Evolutionary conservation across 257 asterid species (phyloP), one percentile per base, ranked within the genome.

Genomic region (Verbena officinalis): DNA sequence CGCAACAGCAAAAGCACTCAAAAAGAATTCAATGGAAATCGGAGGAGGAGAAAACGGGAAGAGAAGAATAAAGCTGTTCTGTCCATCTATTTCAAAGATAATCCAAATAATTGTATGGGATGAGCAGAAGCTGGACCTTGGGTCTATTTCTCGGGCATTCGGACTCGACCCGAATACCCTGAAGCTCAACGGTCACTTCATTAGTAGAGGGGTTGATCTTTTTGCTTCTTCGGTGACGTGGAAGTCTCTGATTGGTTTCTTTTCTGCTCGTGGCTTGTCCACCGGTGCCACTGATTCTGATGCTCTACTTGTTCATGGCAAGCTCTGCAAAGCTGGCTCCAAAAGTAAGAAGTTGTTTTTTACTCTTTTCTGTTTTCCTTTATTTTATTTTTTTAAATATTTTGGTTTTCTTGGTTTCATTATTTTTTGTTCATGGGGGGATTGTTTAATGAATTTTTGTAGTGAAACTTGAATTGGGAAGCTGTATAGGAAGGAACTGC

Each of bases 161-260:
- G 93, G 96, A 22, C 80, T 92, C 43, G 83, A 92, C 71, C 93
- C 98, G 59, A 62, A 68, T 11, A 68, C 89, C 0, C 9, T 89
- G 22, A 92, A 83, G 89, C 87, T 92, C 72, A 92, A 92, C 55
- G 93, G 93, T 36, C 91, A 92, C 93, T 92, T 82, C 49, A 78
- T 92, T 20, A 83, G 89, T 56, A 82, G 97, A 85, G 97, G 97
- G 5, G 69, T 68, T 17, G 95, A 86, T 73, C 71, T 85, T 43
- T 21, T 89, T 5, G 96, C 98, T 9, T 85, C 88, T 8, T 86
- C 98, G n/a, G 86, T 92, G 34, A 89, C 97, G 38, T 92, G 98
- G 98, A 80, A 70, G 68, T 89, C 97, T 27, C 92, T 92, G 7
- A 75, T 91, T 56, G 74, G 92, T 0, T 91, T 82, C 83, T 92